Conservation (phyloP, 148 eudicot genomes). For the Euryodendron excelsum region DNA sequence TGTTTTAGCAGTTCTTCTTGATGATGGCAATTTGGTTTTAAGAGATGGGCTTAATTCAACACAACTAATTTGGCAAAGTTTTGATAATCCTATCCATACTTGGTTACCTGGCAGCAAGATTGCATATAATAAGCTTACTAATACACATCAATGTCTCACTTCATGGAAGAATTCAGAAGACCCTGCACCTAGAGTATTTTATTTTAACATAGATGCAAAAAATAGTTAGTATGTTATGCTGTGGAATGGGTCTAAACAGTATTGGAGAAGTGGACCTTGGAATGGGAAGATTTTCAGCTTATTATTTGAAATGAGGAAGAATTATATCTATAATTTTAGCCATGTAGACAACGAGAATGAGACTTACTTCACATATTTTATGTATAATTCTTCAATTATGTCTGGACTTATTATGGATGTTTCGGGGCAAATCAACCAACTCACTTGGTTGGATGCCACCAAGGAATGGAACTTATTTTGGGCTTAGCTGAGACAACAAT, state of each 20-base stretch:
- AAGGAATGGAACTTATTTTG: conserved; percentile 49
- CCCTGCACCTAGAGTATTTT: conserved; percentile 32
- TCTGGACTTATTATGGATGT: conserved; percentile 51
- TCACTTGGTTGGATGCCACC: conserved; percentile 37
- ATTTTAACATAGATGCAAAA: conserved; percentile 31
- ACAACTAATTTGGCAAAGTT: conserved; percentile 33
- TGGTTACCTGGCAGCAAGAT: conserved; percentile 54
- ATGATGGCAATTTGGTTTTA: conserved; percentile 22
- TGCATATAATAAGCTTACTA: conserved; percentile 27
- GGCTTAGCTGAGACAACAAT: conserved; percentile 55
- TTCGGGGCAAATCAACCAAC: conserved; percentile 43
- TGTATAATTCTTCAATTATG: conserved; percentile 23
- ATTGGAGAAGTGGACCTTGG: conserved; percentile 43
- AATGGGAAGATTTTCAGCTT: conserved; percentile 39
- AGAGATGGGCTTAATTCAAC: not conserved
- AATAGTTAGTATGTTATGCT: conserved; percentile 25
- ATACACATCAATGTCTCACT: conserved; percentile 21
- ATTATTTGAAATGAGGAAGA: conserved; percentile 49
- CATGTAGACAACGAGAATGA: conserved; percentile 43
- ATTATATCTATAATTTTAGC: conserved; percentile 43
- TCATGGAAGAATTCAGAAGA: conserved; percentile 38
- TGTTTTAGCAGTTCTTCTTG: conserved; percentile 31
- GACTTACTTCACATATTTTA: conserved; percentile 47
- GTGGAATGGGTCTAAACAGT: conserved; percentile 32
- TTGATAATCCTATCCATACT: conserved; percentile 34